Percentiles rank a stretch among this genome's conserved stretches.
phyloP scores from a whole-genome alignment of 257 asterid species.

The Jasminum sambac region DNA sequence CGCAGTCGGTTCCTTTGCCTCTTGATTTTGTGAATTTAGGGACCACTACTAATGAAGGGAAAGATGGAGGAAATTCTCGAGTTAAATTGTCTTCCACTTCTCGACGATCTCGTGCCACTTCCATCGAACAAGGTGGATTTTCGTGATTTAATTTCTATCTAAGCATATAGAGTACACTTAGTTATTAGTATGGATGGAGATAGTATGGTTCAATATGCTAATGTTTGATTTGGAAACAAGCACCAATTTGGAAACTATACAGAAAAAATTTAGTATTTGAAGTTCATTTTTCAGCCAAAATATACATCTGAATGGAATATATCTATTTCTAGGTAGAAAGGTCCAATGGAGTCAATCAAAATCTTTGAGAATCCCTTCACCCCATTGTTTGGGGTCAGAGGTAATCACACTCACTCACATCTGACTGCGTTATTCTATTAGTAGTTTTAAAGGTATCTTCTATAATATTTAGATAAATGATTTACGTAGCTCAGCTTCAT shows the following conservation, averaged over 20 bases:
- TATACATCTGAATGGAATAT: constrained; percentile 18
- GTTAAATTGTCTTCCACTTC: constrained; percentile 26
- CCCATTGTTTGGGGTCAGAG: constrained; percentile 55
- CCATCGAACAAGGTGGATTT: constrained; percentile 49
- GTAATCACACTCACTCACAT: constrained; percentile 36
- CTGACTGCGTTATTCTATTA: background rate
- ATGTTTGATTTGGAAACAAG: background rate
- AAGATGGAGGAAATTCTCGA: constrained; percentile 27
- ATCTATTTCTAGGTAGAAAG: constrained; percentile 52
- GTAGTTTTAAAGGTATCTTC: constrained; percentile 11
- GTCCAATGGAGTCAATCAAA: constrained; percentile 69
- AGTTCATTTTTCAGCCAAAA: constrained; percentile 12
- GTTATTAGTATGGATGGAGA: background rate
- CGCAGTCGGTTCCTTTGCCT: constrained; percentile 60
- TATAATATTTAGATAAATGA: constrained; percentile 18
- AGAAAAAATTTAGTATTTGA: background rate
- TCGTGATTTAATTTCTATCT: constrained; percentile 9
- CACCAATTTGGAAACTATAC: constrained; percentile 2
- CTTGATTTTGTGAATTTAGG: constrained; percentile 32
- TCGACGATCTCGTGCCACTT: constrained; percentile 35
- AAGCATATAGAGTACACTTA: background rate
- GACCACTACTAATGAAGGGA: constrained; percentile 4
- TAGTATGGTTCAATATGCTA: background rate
- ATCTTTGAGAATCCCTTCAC: constrained; percentile 55
- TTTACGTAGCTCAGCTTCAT: constrained; percentile 30